phyloP scores from a whole-genome alignment of 2,329 filamentous ascomycete genomes.

The Aquanectria penicillioides region DNA sequence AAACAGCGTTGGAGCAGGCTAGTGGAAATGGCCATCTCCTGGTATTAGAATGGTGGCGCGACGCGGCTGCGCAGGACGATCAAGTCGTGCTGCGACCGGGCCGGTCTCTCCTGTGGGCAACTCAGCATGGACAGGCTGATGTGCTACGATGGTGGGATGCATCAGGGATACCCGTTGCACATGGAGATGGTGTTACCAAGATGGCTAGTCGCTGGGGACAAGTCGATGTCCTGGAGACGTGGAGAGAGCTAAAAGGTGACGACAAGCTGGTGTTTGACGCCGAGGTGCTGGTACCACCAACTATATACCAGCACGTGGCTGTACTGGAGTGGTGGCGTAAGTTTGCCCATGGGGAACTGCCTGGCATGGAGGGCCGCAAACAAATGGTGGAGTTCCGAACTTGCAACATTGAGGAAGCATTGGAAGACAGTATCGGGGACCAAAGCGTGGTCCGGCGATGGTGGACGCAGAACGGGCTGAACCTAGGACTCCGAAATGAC shows the following conservation, averaged over 20 bases:
- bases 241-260: slow-evolving; percentile 77
- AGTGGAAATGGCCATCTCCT: slow-evolving; percentile 84
- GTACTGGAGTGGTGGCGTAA: slow-evolving; percentile 94
- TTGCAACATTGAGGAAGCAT: slow-evolving; percentile 92
- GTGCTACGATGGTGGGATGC: slow-evolving; percentile 90
- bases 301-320: slow-evolving; percentile 83
- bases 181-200: slow-evolving; percentile 84
- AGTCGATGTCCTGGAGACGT: slow-evolving; percentile 83
- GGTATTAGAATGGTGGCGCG: slow-evolving; percentile 94
- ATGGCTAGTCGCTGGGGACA: slow-evolving; percentile 87
- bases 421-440: slow-evolving; percentile 85
- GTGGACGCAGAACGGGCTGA: slow-evolving; percentile 89
- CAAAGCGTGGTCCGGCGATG: slow-evolving; percentile 80
- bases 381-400: slow-evolving; percentile 91
- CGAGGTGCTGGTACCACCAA: slow-evolving; percentile 86
- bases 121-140: slow-evolving; percentile 81
- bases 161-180: slow-evolving; percentile 80
- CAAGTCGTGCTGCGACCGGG: slow-evolving; percentile 77
- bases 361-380: slow-evolving; percentile 62
- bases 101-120: slow-evolving; percentile 83
- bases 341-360: slow-evolving; percentile 66
- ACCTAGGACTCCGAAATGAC: slow-evolving; percentile 82
- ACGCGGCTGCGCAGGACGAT: slow-evolving; percentile 69
- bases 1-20: slow-evolving; percentile 87
- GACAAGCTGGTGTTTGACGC: slow-evolving; percentile 78